phyloP scores from a whole-genome alignment of 495 filamentous ascomycete genomes.

The Aspergillus coremiiformis region DNA sequence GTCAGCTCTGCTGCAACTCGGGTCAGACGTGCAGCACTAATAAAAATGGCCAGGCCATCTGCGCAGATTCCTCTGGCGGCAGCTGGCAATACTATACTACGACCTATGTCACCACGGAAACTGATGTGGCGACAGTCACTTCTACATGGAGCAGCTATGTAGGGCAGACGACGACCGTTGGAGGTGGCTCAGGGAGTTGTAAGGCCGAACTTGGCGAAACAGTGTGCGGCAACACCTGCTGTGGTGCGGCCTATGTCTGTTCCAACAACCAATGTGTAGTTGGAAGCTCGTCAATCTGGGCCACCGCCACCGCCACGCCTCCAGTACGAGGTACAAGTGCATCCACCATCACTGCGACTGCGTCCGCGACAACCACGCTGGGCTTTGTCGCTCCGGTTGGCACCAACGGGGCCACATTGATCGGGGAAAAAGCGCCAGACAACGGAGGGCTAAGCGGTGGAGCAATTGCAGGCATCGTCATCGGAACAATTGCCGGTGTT shows the following conservation, averaged over 20 bases:
- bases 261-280: conserved; percentile 29
- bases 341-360: conserved; percentile 48
- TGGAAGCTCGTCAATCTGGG: conserved; percentile 33
- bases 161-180: conserved; percentile 24
- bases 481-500: conserved; percentile 73
- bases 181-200: conserved; percentile 40
- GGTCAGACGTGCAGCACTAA: conserved; percentile 59
- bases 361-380: conserved; percentile 49
- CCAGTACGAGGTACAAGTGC: conserved; percentile 67
- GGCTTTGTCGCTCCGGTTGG: conserved; percentile 51
- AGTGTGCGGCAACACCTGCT: conserved; percentile 69
- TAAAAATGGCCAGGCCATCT: conserved; percentile 46
- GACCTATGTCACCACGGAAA: conserved; percentile 56
- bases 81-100: conserved; percentile 57
- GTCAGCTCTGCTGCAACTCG: conserved; percentile 59
- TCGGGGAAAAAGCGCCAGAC: conserved; percentile 34
- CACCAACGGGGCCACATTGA: conserved; percentile 43
- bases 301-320: conserved; percentile 40
- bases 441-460: conserved; percentile 62
- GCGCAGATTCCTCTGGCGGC: conserved; percentile 30
- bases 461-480: conserved; percentile 92
- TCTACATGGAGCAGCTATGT: conserved; percentile 55
- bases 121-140: conserved; percentile 57
- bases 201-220: conserved; percentile 51
- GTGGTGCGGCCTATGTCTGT: conserved; percentile 65